Base-by-base conservation (phyloP, 768 basidiomycete species). In the Auricularia sp. region DNA sequence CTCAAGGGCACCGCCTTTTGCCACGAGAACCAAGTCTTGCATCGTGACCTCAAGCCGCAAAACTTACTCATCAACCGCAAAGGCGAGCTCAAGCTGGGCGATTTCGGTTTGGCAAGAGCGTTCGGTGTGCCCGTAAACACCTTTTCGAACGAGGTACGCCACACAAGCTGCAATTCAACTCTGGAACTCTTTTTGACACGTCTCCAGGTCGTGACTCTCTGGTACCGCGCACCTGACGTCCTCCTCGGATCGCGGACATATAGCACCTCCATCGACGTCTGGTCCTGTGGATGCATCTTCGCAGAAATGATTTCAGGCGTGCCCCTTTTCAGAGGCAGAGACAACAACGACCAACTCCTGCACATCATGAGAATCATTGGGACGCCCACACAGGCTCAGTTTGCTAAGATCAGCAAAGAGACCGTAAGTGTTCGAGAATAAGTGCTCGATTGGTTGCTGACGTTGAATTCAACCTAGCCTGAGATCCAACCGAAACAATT, bases 231-330 rank as follows among this genome's bases (percentile, higher is more conserved):
- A 3, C 97, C 97, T 2, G 97, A 99, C 74, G 96, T 99, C 61
- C 80, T 99, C 21, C 87, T 99, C 1, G 96, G 96, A 35, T 90
- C 92, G 4, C 87, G 95, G 51, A 93, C 98, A 74, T 99, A 99
- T 77, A 88, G 92, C 14, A 99, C 97, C 2, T 92, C 93, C 3
- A 91, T 99, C 71, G 97, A 99, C 77, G 97, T 98, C 93, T 99
- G 97, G 97, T 95, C 93, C n/a, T 95, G 98, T n/a, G 90, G 76
- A 0, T 98, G 95, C 72, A 98, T 99, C 73, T 93, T 97, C 72
- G 96, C 96, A 6, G 97, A 99, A 78, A 98, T 98, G 96, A 88
- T 93, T 95, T 88, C 83, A 85, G 66, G 90, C 90, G 5, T 33
- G 23, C 23, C 56, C 56, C 51, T 4, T 53, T 18, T 53, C n/a